Evolutionary conservation across 2,329 filamentous ascomycete species (phyloP).

Genomic region (Colletotrichum limetticola): DNA sequence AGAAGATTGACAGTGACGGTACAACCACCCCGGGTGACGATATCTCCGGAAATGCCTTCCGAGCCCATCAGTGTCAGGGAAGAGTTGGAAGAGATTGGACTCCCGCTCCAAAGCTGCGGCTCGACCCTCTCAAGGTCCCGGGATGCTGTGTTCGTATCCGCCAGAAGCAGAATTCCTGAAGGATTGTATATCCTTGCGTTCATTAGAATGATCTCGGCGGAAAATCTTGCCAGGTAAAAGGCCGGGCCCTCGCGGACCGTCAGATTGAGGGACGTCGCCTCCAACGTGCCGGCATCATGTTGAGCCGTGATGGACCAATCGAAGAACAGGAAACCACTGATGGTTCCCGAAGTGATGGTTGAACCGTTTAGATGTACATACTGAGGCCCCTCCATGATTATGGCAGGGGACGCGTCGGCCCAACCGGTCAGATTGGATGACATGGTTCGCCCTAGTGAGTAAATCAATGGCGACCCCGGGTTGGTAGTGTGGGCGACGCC

Average conservation of each 20-base stretch:
- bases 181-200: not conserved
- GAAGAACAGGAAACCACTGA: constrained; percentile 17
- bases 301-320: constrained; percentile 4
- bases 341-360: not conserved
- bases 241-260: constrained; percentile 4
- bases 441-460: not conserved
- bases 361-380: not conserved
- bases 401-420: not conserved
- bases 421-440: not conserved
- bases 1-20: not conserved
- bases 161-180: not conserved
- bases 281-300: not conserved
- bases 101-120: constrained; percentile 10
- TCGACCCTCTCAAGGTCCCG: constrained; percentile 8
- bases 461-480: constrained; percentile 7
- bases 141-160: constrained; percentile 4
- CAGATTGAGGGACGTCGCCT: not conserved
- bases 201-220: not conserved
- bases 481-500: constrained; percentile 5
- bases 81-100: not conserved
- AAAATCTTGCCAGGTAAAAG: not conserved
- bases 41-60: not conserved
- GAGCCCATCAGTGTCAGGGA: constrained; percentile 1
- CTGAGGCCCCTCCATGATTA: constrained; percentile 15
- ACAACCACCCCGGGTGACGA: not conserved